A percentile compares a stretch with the other conserved stretches of the same genome.
Conservation (phyloP, 2,329 filamentous ascomycete species). For the Penicillium sclerotigenum region DNA sequence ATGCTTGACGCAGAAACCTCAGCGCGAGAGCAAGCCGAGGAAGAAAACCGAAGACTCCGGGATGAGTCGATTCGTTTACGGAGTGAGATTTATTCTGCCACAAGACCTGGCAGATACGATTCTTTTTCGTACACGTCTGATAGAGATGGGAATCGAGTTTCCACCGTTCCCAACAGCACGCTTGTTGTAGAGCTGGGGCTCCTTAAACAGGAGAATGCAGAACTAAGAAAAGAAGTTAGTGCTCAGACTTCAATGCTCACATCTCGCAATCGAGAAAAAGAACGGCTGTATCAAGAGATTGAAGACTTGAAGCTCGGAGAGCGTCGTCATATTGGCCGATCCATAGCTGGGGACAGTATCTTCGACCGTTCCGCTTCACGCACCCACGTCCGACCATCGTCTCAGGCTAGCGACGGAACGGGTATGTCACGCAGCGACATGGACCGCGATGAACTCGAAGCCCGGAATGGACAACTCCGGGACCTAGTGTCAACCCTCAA, state of each 20-base stretch:
- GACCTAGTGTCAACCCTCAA: conserved; percentile 85
- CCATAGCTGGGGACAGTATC: conserved; percentile 76
- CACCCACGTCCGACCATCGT: conserved; percentile 70
- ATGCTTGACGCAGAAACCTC: conserved; percentile 88
- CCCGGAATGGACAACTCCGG: conserved; percentile 74
- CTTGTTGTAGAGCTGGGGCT: conserved; percentile 81
- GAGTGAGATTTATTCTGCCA: conserved; percentile 38
- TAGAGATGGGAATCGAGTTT: conserved; percentile 35
- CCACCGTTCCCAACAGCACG: conserved; percentile 62
- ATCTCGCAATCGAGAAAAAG: conserved; percentile 90
- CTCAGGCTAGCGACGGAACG: conserved; percentile 63
- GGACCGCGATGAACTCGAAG: conserved; percentile 83
- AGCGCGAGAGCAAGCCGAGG: conserved; percentile 82
- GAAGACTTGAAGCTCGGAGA: conserved; percentile 91
- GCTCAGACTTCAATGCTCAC: conserved; percentile 98
- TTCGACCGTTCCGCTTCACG: conserved; percentile 92
- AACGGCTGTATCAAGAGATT: conserved; percentile 92
- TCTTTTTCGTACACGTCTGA: conserved; percentile 39
- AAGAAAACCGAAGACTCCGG: conserved; percentile 77
- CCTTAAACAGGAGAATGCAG: conserved; percentile 85
- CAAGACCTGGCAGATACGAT: conserved; percentile 30
- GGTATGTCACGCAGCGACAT: conserved; percentile 67
- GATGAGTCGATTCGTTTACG: conserved; percentile 76
- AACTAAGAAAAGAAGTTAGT: conserved; percentile 84
- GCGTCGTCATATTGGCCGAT: conserved; percentile 61